Base-by-base conservation (phyloP, 2,329 filamentous ascomycete genomes). In the Fusarium pseudonygamai region DNA sequence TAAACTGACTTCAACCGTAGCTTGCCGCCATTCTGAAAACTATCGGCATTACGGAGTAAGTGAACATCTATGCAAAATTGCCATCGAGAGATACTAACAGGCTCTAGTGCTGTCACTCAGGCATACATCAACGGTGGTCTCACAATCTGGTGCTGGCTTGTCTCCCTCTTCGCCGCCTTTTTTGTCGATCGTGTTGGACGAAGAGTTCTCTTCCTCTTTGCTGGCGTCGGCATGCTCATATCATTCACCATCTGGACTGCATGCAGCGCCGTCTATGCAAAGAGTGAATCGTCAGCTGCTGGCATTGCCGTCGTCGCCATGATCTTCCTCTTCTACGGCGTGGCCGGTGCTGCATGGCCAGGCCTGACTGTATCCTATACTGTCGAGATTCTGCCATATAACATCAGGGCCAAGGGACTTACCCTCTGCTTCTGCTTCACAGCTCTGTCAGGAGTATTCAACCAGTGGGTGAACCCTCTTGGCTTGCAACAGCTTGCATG, bases 301-400 rank as follows among this genome's bases (percentile, higher is more conserved):
- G 75, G 74, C 3, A 77, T 76, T 3, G 75, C 74, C 2, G 75
- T 77, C 2, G 70, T 77, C 0, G 75, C 75, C 7, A 77, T 77
- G 75, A 78, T 78, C 20, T 78, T 78, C 39, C 63, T 78, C 2
- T 78, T 78, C 46, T 78, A 78, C 42, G 75, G 74, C 4, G 63
- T 74, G 5, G 75, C 75, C 0, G 75, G 75, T 11, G 74, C 75
- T 9, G 75, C 75, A 3, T 77, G 75, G 75, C 75, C 75, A 0
- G 75, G 75, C 7, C 16, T 77, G n/a, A 77, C 75, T 0, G 75
- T 77, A 0, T 76, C 75, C 0, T 77, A 77, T 9, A 77, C 74
- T 0, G 74, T 77, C 2, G 75, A 78, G 43, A 75, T 78, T 22
- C 30, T 78, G 11, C 76, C 76, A 0, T 78, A 74, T 4, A 78